Percentiles rank a stretch among this genome's conserved stretches.
Evolutionary conservation across 768 basidiomycete species (phyloP).

Genomic region (Kwoniella sp.): DNA sequence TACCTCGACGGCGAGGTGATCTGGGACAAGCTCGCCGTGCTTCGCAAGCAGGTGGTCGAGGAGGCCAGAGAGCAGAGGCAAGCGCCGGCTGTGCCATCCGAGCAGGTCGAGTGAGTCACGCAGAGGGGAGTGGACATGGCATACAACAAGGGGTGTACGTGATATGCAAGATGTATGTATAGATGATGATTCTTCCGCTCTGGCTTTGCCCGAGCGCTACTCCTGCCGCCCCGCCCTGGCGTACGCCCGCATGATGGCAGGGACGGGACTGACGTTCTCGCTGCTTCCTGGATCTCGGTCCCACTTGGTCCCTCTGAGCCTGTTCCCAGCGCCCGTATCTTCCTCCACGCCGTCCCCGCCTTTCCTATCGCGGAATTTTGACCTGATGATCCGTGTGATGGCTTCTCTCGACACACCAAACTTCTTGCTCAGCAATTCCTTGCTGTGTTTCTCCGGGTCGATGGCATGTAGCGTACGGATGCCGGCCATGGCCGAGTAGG

Average conservation of each 20-base stretch:
- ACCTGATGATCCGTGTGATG: constrained; percentile 71
- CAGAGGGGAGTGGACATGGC: background rate
- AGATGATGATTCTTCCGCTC: background rate
- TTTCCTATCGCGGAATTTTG: constrained; percentile 53
- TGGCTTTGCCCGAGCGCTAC: background rate
- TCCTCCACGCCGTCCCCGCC: background rate
- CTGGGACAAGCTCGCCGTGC: constrained; percentile 51
- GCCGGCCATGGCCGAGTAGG: constrained; percentile 77
- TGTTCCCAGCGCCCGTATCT: background rate
- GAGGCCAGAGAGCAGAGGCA: background rate
- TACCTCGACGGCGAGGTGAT: constrained; percentile 59
- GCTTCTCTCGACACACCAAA: constrained; percentile 79
- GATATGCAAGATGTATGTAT: background rate
- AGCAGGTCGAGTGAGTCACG: background rate
- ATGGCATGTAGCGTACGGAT: constrained; percentile 63
- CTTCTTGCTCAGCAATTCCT: constrained; percentile 65
- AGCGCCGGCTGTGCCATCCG: no score
- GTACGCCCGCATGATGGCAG: constrained; percentile 25
- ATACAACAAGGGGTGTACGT: background rate
- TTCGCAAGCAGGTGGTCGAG: constrained; percentile 7
- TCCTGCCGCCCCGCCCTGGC: background rate
- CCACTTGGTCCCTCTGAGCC: constrained; percentile 34
- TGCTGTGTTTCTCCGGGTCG: constrained; percentile 64
- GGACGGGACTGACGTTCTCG: constrained; percentile 23
- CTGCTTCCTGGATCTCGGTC: constrained; percentile 17